A percentile compares a stretch with the other conserved stretches of the same genome.
phyloP scores from a whole-genome alignment of 495 filamentous ascomycete genomes.

The Xanthoparmelia taractica region DNA sequence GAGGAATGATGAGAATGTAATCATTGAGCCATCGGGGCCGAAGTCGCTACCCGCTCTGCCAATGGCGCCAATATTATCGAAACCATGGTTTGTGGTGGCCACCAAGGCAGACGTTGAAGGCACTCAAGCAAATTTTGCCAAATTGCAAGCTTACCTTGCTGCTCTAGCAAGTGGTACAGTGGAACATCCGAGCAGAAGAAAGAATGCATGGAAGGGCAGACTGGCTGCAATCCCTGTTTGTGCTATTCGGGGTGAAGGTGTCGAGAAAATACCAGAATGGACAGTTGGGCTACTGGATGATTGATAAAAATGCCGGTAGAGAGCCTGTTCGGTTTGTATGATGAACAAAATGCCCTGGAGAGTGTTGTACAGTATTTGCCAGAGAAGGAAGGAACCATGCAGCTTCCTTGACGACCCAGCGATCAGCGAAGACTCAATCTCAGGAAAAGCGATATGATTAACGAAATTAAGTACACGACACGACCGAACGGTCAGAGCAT shows the following conservation, averaged over 20 bases:
- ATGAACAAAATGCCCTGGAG: background rate
- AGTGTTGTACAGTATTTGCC: background rate
- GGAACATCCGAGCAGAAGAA: constrained; percentile 63
- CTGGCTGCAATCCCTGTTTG: constrained; percentile 74
- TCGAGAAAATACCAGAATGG: constrained; percentile 67
- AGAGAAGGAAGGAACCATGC: background rate
- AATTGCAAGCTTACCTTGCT: constrained; percentile 59
- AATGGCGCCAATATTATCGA: constrained; percentile 61
- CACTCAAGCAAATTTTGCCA: constrained; percentile 68
- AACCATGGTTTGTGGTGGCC: constrained; percentile 96
- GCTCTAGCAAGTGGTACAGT: constrained; percentile 49
- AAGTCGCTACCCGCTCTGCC: constrained; percentile 21
- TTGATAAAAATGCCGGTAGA: constrained; percentile 3
- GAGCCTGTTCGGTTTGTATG: background rate
- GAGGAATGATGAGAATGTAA: constrained; percentile 27
- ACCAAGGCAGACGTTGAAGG: constrained; percentile 83
- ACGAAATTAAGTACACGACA: background rate
- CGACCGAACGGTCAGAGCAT: background rate
- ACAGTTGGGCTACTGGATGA: constrained; percentile 64
- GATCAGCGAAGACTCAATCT: background rate
- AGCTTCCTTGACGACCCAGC: background rate
- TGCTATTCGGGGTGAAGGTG: constrained; percentile 77
- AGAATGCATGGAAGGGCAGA: constrained; percentile 57
- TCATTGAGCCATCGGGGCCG: constrained; percentile 31
- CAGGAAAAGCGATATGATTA: background rate